Evolutionary conservation across 1,284 basidiomycete species (phyloP).

Genomic region (Sanghuangporus weigelae): DNA sequence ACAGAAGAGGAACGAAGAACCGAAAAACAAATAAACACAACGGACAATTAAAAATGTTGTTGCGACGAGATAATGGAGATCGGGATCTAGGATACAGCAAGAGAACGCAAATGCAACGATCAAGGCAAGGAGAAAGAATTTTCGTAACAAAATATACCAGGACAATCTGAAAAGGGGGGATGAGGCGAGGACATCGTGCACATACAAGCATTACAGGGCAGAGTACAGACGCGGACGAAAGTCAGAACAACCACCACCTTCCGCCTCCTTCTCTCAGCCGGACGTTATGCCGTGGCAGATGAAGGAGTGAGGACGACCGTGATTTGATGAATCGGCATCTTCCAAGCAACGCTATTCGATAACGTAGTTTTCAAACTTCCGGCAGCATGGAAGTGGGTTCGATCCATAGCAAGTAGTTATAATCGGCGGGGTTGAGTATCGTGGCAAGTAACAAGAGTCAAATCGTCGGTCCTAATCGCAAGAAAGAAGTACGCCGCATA

Average conservation of each 20-base stretch:
- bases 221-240: neutral
- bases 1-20: constrained; percentile 1
- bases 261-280: neutral
- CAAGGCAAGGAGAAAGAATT: neutral
- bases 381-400: neutral
- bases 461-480: neutral
- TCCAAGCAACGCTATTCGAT: neutral
- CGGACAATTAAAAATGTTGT: constrained; percentile 7
- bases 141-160: constrained; percentile 1
- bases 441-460: neutral
- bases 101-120: constrained; percentile 14
- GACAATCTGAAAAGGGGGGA: neutral
- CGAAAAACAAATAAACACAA: constrained; percentile 1
- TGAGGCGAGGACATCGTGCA: neutral
- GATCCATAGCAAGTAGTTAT: neutral
- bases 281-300: neutral
- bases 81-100: constrained; percentile 12
- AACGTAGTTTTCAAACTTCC: neutral
- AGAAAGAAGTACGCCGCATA: neutral
- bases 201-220: neutral
- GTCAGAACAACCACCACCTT: neutral
- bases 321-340: neutral
- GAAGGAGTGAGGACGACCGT: neutral
- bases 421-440: neutral
- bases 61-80: constrained; percentile 9